Percentiles rank a stretch among this genome's conserved stretches.
phyloP scores from a whole-genome alignment of 83 land plant species.

The Picea abies region DNA sequence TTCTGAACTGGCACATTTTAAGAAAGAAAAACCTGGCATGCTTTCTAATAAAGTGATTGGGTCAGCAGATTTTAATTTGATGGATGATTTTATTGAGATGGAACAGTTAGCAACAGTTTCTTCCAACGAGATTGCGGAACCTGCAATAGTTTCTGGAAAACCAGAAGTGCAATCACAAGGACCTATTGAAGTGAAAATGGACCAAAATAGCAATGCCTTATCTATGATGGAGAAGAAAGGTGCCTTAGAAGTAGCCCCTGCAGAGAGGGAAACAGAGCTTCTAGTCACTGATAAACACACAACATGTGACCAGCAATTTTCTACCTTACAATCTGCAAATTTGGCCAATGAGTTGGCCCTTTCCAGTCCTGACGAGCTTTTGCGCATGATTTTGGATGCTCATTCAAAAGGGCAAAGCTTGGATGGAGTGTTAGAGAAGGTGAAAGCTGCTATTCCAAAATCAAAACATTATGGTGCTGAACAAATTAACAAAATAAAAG shows the following conservation, averaged over 20 bases:
- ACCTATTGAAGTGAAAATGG: background rate
- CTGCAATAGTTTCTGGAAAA: conserved; percentile 10
- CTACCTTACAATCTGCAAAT: background rate
- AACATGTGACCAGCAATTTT: background rate
- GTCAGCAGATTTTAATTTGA: conserved; percentile 53
- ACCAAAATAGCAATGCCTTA: background rate
- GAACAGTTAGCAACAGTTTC: conserved; percentile 71
- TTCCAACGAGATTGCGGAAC: conserved; percentile 21
- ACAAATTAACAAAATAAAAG: conserved; percentile 17
- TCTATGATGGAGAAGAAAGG: background rate
- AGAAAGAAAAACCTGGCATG: conserved; percentile 40
- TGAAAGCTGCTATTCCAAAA: conserved; percentile 31
- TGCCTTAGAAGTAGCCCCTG: background rate
- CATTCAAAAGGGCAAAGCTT: conserved; percentile 35
- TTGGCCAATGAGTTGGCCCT: conserved; percentile 10
- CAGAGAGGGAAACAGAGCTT: conserved; percentile 29
- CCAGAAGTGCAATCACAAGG: background rate
- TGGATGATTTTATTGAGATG: conserved; percentile 90
- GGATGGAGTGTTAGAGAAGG: conserved; percentile 38
- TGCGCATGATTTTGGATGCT: conserved; percentile 30
- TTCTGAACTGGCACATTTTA: conserved; percentile 57
- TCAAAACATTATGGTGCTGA: background rate
- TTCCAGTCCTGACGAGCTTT: conserved; percentile 51
- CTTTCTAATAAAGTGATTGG: conserved; percentile 27
- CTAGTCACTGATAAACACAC: conserved; percentile 17